Conservation (phyloP, 345 rosid genomes). For the Euphorbia pulcherrima region DNA sequence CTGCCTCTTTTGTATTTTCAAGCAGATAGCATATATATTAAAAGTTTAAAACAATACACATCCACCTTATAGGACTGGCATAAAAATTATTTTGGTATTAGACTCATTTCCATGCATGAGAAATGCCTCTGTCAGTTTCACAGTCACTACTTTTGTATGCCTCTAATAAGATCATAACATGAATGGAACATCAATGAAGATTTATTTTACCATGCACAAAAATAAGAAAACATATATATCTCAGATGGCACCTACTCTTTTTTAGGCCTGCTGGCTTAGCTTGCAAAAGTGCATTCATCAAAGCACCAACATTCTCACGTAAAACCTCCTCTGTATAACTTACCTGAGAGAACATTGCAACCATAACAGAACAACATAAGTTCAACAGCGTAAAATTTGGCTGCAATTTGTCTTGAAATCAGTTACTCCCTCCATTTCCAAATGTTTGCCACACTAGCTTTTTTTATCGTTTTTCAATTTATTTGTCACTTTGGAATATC, state of each 20-base stretch:
- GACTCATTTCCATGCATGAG: not conserved
- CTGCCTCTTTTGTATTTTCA: not conserved
- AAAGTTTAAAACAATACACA: not conserved
- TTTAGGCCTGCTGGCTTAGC: slow-evolving; percentile 96
- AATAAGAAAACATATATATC: slow-evolving; percentile 1
- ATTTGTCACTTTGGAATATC: too few species aligned
- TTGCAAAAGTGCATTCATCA: slow-evolving; percentile 79
- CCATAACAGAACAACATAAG: slow-evolving; percentile 4
- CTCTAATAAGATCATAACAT: not conserved
- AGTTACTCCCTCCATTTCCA: too few species aligned
- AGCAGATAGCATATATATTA: not conserved
- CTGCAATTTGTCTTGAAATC: not conserved
- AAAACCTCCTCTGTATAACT: slow-evolving; percentile 66
- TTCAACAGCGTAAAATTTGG: not conserved
- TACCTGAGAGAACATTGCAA: slow-evolving; percentile 37
- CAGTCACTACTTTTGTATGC: not conserved
- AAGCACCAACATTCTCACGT: slow-evolving; percentile 85
- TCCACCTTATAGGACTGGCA: not conserved
- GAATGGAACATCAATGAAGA: slow-evolving; percentile 1
- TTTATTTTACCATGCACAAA: not conserved
- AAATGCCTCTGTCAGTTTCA: not conserved
- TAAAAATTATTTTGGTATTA: not conserved
- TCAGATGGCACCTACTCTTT: slow-evolving; percentile 55
- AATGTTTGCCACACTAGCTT: too few species aligned
- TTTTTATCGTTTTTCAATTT: too few species aligned